Percentiles rank a stretch among this genome's conserved stretches.
Conservation (phyloP, 2,329 filamentous ascomycete genomes). For the Zasmidium angulare region DNA sequence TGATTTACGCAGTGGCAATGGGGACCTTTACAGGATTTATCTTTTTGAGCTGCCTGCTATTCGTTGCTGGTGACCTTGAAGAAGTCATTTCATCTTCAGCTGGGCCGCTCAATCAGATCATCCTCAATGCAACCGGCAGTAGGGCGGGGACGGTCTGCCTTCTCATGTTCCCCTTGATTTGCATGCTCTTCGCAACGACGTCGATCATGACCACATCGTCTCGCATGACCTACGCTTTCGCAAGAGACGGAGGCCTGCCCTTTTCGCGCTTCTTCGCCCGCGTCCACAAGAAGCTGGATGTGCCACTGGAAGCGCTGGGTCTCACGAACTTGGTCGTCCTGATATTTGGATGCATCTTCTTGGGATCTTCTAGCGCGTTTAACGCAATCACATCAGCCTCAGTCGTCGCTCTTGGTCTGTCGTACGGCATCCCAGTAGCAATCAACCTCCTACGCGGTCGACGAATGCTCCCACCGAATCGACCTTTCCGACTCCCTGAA, state of each 20-base stretch:
- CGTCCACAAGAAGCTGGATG: conserved; percentile 36
- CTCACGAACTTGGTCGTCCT: conserved; percentile 34
- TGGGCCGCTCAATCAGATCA: conserved; percentile 37
- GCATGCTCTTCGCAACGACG: conserved; percentile 36
- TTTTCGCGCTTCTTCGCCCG: conserved; percentile 36
- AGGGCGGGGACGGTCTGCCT: conserved; percentile 37
- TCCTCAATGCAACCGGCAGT: conserved; percentile 37
- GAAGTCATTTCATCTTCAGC: conserved; percentile 33
- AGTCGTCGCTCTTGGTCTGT: conserved; percentile 69
- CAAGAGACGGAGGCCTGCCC: conserved; percentile 37
- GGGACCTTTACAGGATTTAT: conserved; percentile 38
- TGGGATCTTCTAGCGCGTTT: conserved; percentile 39
- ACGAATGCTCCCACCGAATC: conserved; percentile 58
- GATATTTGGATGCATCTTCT: conserved; percentile 38
- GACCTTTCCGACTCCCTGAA: conserved; percentile 58
- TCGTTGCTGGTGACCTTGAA: conserved; percentile 35
- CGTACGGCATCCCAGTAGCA: conserved; percentile 71
- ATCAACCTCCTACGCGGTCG: conserved; percentile 69
- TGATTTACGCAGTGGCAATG: conserved; percentile 39
- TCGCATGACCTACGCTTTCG: conserved; percentile 39
- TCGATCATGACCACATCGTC: conserved; percentile 39
- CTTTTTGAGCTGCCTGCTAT: conserved; percentile 38
- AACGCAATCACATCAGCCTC: conserved; percentile 47
- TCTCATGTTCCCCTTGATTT: conserved; percentile 38
- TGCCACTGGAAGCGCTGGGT: conserved; percentile 36